These are phyloP conservation scores for Dalbergia cultrata DNA, from an alignment of 306 rosid species.

Conservation along the genomic window DNA sequence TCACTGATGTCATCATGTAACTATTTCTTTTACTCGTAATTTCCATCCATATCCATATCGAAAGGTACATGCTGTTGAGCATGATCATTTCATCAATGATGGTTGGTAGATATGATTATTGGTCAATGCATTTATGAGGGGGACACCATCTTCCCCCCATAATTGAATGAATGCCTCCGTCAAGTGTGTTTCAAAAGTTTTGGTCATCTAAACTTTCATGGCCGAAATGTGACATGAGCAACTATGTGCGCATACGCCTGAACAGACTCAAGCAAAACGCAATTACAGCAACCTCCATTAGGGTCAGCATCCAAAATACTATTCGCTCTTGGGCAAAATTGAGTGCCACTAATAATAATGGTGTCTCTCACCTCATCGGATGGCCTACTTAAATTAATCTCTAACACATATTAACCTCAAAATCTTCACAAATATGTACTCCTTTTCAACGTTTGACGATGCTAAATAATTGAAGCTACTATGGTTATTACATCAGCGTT, in stretches of 20 bases:
- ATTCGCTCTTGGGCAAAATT: background rate
- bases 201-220: background rate
- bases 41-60: background rate
- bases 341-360: constrained; percentile 32
- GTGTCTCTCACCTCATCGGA: background rate
- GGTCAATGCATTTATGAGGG: constrained; percentile 32
- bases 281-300: constrained; percentile 48
- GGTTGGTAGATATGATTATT: constrained; percentile 31
- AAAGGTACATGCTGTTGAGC: constrained; percentile 11
- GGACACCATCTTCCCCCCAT: constrained; percentile 35
- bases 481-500: constrained; percentile 1
- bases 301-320: constrained; percentile 31
- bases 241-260: constrained; percentile 35
- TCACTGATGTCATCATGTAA: constrained; percentile 47
- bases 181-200: constrained; percentile 20
- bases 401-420: constrained; percentile 4
- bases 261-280: constrained; percentile 47
- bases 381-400: background rate
- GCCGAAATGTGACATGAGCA: constrained; percentile 29
- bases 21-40: constrained; percentile 23
- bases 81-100: constrained; percentile 16
- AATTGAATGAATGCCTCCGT: constrained; percentile 39
- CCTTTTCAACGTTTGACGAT: constrained; percentile 9
- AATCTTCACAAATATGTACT: background rate
- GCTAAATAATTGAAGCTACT: constrained; percentile 24